These are phyloP conservation scores for Trypanosoma scelopori DNA, from an alignment of 208 protist genomes.

Conservation along the genomic window DNA sequence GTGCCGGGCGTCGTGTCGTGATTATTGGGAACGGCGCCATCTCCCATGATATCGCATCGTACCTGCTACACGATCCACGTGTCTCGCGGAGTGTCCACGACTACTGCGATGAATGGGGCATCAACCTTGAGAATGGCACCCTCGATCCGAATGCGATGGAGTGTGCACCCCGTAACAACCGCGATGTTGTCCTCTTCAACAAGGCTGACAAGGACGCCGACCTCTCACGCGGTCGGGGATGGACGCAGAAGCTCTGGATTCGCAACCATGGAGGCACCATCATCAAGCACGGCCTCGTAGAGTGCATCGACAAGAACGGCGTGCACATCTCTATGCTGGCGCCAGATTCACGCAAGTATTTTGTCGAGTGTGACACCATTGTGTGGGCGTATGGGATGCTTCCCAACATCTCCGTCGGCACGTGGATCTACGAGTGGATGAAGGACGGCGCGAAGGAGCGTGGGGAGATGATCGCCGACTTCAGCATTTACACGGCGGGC, in stretches of 20 bases:
- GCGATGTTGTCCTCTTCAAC: constrained; percentile 78
- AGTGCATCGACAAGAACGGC: constrained; percentile 63
- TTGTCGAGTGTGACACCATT: constrained; percentile 80
- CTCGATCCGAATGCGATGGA: constrained; percentile 26
- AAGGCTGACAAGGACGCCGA: constrained; percentile 79
- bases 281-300: constrained; percentile 62
- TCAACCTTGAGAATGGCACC: constrained; percentile 69
- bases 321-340: constrained; percentile 66
- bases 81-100: constrained; percentile 66
- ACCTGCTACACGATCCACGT: constrained; percentile 78
- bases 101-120: constrained; percentile 83
- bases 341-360: constrained; percentile 47
- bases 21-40: constrained; percentile 86
- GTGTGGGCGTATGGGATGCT: constrained; percentile 85
- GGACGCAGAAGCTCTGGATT: constrained; percentile 86
- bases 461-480: constrained; percentile 76
- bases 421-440: constrained; percentile 88
- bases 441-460: constrained; percentile 76
- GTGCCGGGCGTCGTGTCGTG: constrained; percentile 72
- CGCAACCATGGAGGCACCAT: constrained; percentile 64
- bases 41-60: constrained; percentile 83
- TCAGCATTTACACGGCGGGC: constrained; percentile 77
- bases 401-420: constrained; percentile 75
- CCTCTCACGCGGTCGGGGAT: constrained; percentile 73
- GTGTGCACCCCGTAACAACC: constrained; percentile 68